Evolutionary conservation across 768 basidiomycete genomes (phyloP), one percentile per base, ranked within the genome.

Genomic region (Tephrocybe sp.): DNA sequence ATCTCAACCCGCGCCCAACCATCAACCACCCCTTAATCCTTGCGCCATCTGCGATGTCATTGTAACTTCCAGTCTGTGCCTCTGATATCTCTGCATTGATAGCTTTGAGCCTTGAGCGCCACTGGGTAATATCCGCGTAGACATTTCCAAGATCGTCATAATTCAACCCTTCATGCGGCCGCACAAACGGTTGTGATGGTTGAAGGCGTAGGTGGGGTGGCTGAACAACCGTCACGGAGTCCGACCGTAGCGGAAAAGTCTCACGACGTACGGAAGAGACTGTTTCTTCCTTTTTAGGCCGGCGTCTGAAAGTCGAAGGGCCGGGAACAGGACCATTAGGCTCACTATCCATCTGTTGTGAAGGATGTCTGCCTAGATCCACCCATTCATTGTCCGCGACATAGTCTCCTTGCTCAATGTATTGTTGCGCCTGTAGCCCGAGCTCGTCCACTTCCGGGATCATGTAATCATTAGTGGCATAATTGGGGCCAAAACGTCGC

Each of bases 1-100:
- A 77, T 47, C 81, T 66, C 51, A 91, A 63, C 1, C 87, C 88
- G 22, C 80, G 74, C 8, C 90, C 90, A 32, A 89, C 76, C 61
- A 93, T 67, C 45, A 93, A 61, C 87, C 89, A 92, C 0, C 90
- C 90, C 57, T 84, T 86, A 51, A 87, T 78, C 38, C 77, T 69
- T 25, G 75, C 71, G 7, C 89, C 89, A 46, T 81, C 79, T 8
- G 87, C 86, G 49, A 92, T 89, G 57, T 86, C 79, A 47, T 80
- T 80, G 60, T 87, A 91, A 44, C 78, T 75, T 39, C 79, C 75
- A 47, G 73, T 70, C 65, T 92, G 90, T 15, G 77, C 75, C 13
- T 84, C 80, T n/a, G 74, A 71, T 53, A 92, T 90, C 60, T 88
- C 85, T 8, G 69, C 68, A 61, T 92, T 91, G 62, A 91, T 85